Percentiles rank a stretch among this genome's conserved stretches.
Conservation (phyloP, 2,329 filamentous ascomycete genomes). For the Teratosphaeria viscida region DNA sequence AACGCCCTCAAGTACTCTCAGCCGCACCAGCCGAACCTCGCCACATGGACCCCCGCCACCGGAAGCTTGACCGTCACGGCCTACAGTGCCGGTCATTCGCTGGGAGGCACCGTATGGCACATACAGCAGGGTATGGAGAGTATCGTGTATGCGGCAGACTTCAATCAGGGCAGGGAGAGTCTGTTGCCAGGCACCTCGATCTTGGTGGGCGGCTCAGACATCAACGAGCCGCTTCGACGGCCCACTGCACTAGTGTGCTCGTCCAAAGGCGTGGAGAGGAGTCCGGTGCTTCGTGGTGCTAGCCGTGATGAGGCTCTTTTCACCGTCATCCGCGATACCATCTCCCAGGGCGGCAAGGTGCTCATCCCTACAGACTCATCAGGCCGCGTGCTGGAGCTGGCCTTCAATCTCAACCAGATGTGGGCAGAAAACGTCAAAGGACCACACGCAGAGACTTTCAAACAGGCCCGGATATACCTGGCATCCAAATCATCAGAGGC, state of each 20-base stretch:
- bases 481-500: slow-evolving; percentile 79
- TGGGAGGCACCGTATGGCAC: slow-evolving; percentile 97
- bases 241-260: slow-evolving; percentile 92
- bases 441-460: slow-evolving; percentile 35
- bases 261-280: slow-evolving; percentile 64
- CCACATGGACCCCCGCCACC: slow-evolving; percentile 77
- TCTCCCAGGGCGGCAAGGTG: slow-evolving; percentile 77
- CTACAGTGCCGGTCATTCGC: slow-evolving; percentile 90
- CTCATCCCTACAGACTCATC: slow-evolving; percentile 92
- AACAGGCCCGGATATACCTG: slow-evolving; percentile 56
- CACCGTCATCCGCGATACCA: slow-evolving; percentile 67
- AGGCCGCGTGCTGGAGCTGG: slow-evolving; percentile 82
- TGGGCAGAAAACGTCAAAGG: slow-evolving; percentile 52
- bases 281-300: slow-evolving; percentile 52
- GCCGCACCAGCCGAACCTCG: slow-evolving; percentile 78
- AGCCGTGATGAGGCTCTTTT: slow-evolving; percentile 80
- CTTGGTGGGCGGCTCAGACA: slow-evolving; percentile 77
- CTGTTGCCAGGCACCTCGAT: slow-evolving; percentile 88
- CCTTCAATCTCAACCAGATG: slow-evolving; percentile 83
- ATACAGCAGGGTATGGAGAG: slow-evolving; percentile 95
- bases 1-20: slow-evolving; percentile 94
- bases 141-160: slow-evolving; percentile 94
- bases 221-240: slow-evolving; percentile 86
- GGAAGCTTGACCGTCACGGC: slow-evolving; percentile 91
- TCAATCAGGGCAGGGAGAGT: slow-evolving; percentile 96